Conservation (phyloP, 139 green algal species). For the Coelastrella sp. region DNA sequence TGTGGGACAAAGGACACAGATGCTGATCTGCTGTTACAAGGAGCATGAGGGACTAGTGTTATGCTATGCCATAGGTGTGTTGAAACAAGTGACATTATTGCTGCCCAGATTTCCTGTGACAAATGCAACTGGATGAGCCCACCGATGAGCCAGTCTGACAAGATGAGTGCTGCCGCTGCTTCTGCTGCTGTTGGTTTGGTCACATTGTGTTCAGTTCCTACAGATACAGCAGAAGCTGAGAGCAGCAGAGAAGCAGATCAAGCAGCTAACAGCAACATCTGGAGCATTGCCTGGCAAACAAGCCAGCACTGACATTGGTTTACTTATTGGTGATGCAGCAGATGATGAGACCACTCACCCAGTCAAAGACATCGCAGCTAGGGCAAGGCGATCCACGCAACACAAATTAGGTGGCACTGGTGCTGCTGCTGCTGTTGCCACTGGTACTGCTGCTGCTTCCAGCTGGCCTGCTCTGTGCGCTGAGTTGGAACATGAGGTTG, state of each 20-base stretch:
- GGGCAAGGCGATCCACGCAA: too few species aligned
- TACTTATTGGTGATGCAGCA: background rate
- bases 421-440: background rate
- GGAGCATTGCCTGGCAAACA: too few species aligned
- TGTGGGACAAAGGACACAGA: background rate
- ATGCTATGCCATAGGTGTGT: too few species aligned
- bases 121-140: too few species aligned
- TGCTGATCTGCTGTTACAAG: background rate
- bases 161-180: background rate
- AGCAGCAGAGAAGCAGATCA: conserved; percentile 15
- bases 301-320: background rate
- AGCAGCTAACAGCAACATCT: background rate
- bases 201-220: too few species aligned
- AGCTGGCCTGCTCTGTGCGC: conserved; percentile 39
- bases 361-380: too few species aligned
- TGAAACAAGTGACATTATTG: too few species aligned
- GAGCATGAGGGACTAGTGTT: background rate
- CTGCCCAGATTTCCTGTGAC: too few species aligned
- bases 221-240: conserved; percentile 44
- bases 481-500: conserved; percentile 30
- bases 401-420: too few species aligned
- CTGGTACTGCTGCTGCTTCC: background rate
- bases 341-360: background rate
- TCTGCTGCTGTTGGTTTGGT: background rate
- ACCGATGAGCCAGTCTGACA: too few species aligned